Evolutionary conservation across 805 yeast species (phyloP), one percentile per base, ranked within the genome.

Genomic region (Ogataea polymorpha): DNA sequence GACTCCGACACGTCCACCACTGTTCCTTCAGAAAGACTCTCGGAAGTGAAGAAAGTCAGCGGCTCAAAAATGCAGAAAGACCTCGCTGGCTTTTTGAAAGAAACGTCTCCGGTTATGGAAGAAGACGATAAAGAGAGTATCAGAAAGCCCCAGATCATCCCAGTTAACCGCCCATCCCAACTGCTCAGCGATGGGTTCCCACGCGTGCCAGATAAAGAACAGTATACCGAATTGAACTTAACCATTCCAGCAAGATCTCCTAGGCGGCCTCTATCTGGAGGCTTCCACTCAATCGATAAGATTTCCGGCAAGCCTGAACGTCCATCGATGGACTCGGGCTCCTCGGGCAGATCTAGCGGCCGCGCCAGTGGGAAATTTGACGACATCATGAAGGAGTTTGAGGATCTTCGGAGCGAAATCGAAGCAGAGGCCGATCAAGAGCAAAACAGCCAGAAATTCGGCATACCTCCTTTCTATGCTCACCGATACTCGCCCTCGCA

Each of bases 241-340:
- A 23, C 54, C 0, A 50, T 59, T 14, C 67, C 67, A 5, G 56
- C 63, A 10, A 54, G 67, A 45, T 63, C 67, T 5, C 54, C 54
- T 13, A 53, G 50, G 39, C 53, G 67, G 41, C 64, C 63, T 27
- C 34, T 39, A 4, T 49, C 50, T 9, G 43, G 29, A 5, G 18
- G 27, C 7, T 12, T 28, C n/a, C 12, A 45, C n/a, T 15, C 44
- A 25, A 6, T 25, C 17, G 44, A 42, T 27, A 34, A 38, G 14
- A 16, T 30, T 8, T 11, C 43, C 12, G 26, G 16, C 10, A 29
- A 29, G 3, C 24, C 31, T 9, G 25, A 16, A 16, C 38, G 39
- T 11, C 31, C 39, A 1, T 35, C 39, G 26, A 24, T 24, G 13
- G 42, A 39, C 17, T 28, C 42, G 26, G 29, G 46, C 24, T 15